These are phyloP conservation scores for Hysterangium stoloniferum DNA, from an alignment of 768 basidiomycete genomes.

Conservation along the genomic window DNA sequence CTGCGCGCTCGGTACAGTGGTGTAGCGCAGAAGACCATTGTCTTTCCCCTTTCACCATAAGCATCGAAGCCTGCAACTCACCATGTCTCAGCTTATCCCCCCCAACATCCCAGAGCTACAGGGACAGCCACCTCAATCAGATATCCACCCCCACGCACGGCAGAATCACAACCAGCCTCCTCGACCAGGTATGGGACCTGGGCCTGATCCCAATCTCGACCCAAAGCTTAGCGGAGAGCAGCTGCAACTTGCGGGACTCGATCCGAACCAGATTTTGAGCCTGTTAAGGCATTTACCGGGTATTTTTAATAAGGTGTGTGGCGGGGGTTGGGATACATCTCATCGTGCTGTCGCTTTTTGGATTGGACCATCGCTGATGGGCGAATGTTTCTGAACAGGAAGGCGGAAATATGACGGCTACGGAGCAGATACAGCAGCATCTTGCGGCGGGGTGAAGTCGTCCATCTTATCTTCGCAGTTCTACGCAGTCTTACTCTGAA, in stretches of 20 bases:
- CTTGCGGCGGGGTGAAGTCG: constrained; percentile 31
- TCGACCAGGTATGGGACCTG: background rate
- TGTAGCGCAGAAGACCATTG: background rate
- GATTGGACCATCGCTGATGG: too few species aligned
- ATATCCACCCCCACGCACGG: constrained; percentile 8
- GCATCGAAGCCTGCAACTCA: background rate
- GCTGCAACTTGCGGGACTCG: constrained; percentile 23
- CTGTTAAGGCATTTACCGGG: constrained; percentile 49
- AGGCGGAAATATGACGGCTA: constrained; percentile 53
- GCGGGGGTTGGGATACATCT: too few species aligned
- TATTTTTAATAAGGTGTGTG: constrained; percentile 47
- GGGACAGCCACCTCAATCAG: constrained; percentile 9
- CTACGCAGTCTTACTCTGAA: too few species aligned
- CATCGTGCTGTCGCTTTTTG: too few species aligned
- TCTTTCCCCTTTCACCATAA: constrained; percentile 5
- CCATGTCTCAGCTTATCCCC: constrained; percentile 3
- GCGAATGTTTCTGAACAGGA: constrained; percentile 39
- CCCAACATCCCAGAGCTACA: constrained; percentile 2
- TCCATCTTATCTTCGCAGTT: constrained; percentile 24
- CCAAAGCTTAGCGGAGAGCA: constrained; percentile 4
- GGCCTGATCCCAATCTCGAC: constrained; percentile 7
- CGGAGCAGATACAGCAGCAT: constrained; percentile 49
- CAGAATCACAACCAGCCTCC: background rate
- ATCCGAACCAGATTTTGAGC: constrained; percentile 50
- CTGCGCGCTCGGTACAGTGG: constrained; percentile 1